These are phyloP conservation scores for Coemansia sp. DNA, from an alignment of 192 early-diverging fungal species.

Conservation along the genomic window DNA sequence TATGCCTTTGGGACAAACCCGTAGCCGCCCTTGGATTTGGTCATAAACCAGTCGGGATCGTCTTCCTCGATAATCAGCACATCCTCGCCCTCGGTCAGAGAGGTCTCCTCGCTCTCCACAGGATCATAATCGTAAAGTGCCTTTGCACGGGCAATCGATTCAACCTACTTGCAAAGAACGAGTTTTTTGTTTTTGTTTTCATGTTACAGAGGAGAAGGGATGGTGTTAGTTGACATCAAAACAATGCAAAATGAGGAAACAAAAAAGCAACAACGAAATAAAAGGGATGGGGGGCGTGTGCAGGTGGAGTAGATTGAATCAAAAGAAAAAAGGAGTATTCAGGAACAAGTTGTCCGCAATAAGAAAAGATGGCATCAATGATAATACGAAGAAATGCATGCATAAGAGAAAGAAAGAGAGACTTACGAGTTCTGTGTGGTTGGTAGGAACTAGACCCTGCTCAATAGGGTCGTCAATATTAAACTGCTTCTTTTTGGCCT, in stretches of 20 bases:
- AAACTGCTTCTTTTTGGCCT: slow-evolving; percentile 69
- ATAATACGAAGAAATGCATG: neutral
- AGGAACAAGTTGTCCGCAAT: no score
- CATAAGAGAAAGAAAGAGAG: neutral
- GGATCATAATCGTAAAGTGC: slow-evolving; percentile 87
- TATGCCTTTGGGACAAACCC: slow-evolving; percentile 91
- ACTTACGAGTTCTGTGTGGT: slow-evolving; percentile 77
- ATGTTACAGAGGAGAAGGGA: neutral
- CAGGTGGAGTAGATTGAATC: no score
- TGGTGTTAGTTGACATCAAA: neutral
- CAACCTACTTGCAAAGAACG: slow-evolving; percentile 27
- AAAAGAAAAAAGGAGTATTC: no score
- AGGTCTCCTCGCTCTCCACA: slow-evolving; percentile 79
- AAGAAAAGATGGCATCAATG: no score
- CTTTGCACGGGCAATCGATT: slow-evolving; percentile 58
- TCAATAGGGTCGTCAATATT: slow-evolving; percentile 41
- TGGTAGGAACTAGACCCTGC: slow-evolving; percentile 85
- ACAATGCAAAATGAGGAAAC: neutral
- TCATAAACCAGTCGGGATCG: slow-evolving; percentile 94
- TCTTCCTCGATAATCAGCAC: slow-evolving; percentile 79
- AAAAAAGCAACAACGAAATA: neutral
- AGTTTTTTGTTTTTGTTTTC: neutral
- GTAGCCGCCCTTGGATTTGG: slow-evolving; percentile 64
- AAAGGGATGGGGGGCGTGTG: no score
- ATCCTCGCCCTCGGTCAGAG: slow-evolving; percentile 70